Percentiles rank a stretch among this genome's conserved stretches.
phyloP scores from a whole-genome alignment of 345 rosid genomes.

The Rhodomyrtus tomentosa region DNA sequence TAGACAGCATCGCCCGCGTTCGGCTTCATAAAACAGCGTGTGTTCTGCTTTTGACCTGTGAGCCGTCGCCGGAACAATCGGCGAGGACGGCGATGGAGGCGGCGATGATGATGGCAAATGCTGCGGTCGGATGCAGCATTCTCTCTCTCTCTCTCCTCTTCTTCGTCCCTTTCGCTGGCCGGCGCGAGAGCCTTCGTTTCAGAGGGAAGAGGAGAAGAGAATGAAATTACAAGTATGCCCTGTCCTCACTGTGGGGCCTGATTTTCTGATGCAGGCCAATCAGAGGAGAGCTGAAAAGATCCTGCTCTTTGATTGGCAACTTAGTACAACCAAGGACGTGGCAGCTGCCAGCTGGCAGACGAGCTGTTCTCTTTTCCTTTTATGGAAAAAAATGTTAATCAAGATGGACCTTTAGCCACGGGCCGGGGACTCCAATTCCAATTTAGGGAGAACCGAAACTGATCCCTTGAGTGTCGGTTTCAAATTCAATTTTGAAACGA shows the following conservation, averaged over 20 bases:
- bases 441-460: too few species aligned
- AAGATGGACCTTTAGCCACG: too few species aligned
- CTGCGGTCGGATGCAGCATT: slow-evolving; percentile 6
- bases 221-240: not conserved
- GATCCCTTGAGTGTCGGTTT: too few species aligned
- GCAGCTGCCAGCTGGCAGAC: not conserved
- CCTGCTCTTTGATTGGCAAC: not conserved
- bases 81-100: slow-evolving; percentile 18
- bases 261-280: not conserved
- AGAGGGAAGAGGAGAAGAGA: not conserved
- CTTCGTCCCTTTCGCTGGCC: not conserved
- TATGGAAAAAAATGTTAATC: not conserved
- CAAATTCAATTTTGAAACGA: too few species aligned
- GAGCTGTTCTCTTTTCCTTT: not conserved
- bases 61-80: slow-evolving; percentile 22
- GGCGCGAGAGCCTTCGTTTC: not conserved
- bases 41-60: slow-evolving; percentile 18
- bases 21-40: not conserved
- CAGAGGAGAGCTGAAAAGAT: not conserved
- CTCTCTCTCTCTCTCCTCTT: slow-evolving; percentile 1
- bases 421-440: too few species aligned
- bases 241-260: not conserved
- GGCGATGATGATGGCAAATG: slow-evolving; percentile 17
- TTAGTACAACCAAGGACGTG: not conserved
- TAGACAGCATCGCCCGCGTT: not conserved